Percentiles rank a stretch among this genome's conserved stretches.
These are phyloP conservation scores for Nicotiana undulata DNA, from an alignment of 257 asterid genomes.

Conservation along the genomic window DNA sequence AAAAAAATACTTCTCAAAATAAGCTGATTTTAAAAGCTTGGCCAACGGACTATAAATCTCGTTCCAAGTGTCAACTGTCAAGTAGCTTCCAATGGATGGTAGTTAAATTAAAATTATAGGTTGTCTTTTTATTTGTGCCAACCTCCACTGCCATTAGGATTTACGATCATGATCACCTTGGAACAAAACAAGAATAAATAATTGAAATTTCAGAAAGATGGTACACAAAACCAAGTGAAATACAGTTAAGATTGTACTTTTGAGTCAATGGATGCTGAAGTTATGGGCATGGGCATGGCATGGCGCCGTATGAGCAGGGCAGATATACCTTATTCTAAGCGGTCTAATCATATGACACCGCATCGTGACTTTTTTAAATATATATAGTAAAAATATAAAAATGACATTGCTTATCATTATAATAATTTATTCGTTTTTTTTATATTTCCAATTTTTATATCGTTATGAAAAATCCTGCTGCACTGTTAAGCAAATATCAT, in stretches of 20 bases:
- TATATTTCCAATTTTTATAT: no score
- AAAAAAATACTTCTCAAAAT: no score
- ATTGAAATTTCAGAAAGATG: not conserved
- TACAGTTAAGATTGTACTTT: not conserved
- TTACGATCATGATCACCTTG: not conserved
- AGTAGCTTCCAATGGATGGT: not conserved
- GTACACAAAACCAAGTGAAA: not conserved
- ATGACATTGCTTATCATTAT: no score
- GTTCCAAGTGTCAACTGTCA: not conserved
- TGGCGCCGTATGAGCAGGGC: not conserved
- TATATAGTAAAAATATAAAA: no score
- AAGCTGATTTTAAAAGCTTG: no score
- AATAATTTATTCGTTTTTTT: no score
- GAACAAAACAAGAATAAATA: not conserved
- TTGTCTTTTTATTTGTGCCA: not conserved
- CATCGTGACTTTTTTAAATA: no score
- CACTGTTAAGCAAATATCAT: not conserved
- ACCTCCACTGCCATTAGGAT: not conserved
- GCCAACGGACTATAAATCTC: no score
- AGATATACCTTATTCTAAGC: fast-evolving
- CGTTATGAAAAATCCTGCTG: no score
- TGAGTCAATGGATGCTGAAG: not conserved
- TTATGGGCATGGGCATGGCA: not conserved
- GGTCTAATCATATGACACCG: fast-evolving
- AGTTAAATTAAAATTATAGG: not conserved